A percentile compares a stretch with the other conserved stretches of the same genome.
Evolutionary conservation across 2,329 filamentous ascomycete genomes (phyloP).

Genomic region (Talaromyces marneffei): DNA sequence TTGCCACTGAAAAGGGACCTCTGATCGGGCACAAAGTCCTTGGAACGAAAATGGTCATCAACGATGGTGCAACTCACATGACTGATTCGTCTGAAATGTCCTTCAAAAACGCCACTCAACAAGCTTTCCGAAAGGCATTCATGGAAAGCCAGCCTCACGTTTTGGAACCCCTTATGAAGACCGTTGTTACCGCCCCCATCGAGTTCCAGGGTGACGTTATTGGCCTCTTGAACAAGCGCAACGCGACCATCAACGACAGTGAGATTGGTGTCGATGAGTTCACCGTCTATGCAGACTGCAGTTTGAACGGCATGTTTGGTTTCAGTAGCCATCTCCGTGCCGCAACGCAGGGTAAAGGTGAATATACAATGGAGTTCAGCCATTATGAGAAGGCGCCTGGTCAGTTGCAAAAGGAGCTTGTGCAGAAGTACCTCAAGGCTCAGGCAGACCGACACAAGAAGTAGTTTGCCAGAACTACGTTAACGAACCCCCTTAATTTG

Average conservation of each 20-base stretch:
- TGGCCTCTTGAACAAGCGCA: slow-evolving; percentile 92
- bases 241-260: slow-evolving; percentile 89
- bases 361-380: slow-evolving; percentile 98
- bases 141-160: slow-evolving; percentile 72
- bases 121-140: slow-evolving; percentile 95
- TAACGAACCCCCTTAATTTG: not conserved
- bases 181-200: slow-evolving; percentile 86
- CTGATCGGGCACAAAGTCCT: slow-evolving; percentile 90
- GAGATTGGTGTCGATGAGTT: slow-evolving; percentile 94
- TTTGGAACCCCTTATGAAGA: slow-evolving; percentile 97
- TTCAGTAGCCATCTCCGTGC: slow-evolving; percentile 88
- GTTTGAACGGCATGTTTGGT: slow-evolving; percentile 94
- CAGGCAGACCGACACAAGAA: slow-evolving; percentile 60
- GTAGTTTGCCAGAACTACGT: slow-evolving; percentile 26
- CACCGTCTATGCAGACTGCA: slow-evolving; percentile 84
- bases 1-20: slow-evolving; percentile 77
- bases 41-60: slow-evolving; percentile 82
- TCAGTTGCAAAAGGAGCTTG: slow-evolving; percentile 77
- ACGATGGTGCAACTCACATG: slow-evolving; percentile 93
- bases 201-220: slow-evolving; percentile 98
- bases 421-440: slow-evolving; percentile 63
- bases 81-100: slow-evolving; percentile 96
- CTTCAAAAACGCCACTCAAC: slow-evolving; percentile 89
- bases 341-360: slow-evolving; percentile 94
- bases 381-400: slow-evolving; percentile 84